A percentile compares a stretch with the other conserved stretches of the same genome.
Conservation (phyloP, 179 eudicot species). For the Carnegiea gigantea region DNA sequence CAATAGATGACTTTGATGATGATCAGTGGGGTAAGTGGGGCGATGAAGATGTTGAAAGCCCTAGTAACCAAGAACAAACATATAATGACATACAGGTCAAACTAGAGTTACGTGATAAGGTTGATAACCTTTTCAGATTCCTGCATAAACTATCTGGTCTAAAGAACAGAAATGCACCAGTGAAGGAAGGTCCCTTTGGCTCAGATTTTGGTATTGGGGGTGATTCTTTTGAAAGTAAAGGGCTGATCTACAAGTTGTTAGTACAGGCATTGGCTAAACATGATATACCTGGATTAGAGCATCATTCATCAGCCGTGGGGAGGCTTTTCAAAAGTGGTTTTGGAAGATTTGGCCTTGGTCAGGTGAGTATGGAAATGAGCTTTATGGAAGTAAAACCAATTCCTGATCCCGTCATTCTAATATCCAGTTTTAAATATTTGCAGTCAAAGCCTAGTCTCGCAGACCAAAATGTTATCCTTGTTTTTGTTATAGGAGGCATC, state of each 20-base stretch:
- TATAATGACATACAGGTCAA: constrained; percentile 86
- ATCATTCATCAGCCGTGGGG: constrained; percentile 96
- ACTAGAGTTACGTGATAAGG: constrained; percentile 82
- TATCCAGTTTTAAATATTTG: constrained; percentile 25
- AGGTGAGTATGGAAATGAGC: constrained; percentile 39
- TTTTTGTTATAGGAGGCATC: constrained; percentile 87
- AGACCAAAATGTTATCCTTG: constrained; percentile 78
- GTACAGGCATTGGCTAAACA: constrained; percentile 56
- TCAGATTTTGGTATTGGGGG: constrained; percentile 45
- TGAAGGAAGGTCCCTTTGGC: constrained; percentile 49
- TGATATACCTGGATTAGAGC: constrained; percentile 87
- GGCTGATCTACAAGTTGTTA: constrained; percentile 67
- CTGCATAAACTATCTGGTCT: constrained; percentile 74
- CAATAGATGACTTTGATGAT: constrained; percentile 70
- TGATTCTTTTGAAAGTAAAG: constrained; percentile 65
- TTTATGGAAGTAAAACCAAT: not conserved
- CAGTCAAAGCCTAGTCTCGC: constrained; percentile 92
- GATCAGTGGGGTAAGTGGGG: constrained; percentile 95
- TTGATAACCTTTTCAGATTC: constrained; percentile 84
- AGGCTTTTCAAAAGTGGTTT: constrained; percentile 90
- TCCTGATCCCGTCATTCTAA: constrained; percentile 15
- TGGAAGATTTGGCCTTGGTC: constrained; percentile 97
- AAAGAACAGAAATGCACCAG: constrained; percentile 45
- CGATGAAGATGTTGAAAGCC: constrained; percentile 67
- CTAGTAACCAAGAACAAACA: constrained; percentile 54